Evolutionary conservation across 139 green algal genomes (phyloP), one percentile per base, ranked within the genome.

Genomic region (Picochlorum sp.): DNA sequence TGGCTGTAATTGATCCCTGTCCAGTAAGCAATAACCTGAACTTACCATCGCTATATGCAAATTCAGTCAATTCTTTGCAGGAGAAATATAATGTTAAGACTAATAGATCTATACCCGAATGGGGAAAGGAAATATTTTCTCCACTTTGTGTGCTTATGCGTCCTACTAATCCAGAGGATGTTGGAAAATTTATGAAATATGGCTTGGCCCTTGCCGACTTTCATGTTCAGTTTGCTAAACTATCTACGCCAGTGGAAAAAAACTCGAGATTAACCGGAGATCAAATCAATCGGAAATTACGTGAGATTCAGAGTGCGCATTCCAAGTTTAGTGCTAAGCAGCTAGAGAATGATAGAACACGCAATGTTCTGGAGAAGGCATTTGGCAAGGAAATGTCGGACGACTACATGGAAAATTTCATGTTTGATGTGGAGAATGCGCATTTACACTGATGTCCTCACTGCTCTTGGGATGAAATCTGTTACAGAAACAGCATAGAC

Each of bases 301-400:
- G 22, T 26, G 64, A 77, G n/a, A 57, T 77, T 33, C n/a, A 55
- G 35, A 40, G 57, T 26, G 63, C 55, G 2, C 68, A 82, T 64
- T 28, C 33, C 18, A 56, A 74, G 5, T 93, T 86, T 61, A 69
- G 68, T 43, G 53, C 75, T 8, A 76, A 84, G 51, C 74, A 89
- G 51, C 64, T 89, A 29, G 64, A 70, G 44, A 93, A 93, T 59
- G 77, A 78, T 51, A 91, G 85, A 61, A 93, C 85, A 13, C 33
- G 68, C 10, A 67, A 76, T 0, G 81, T 88, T 25, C 67, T 93
- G 58, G 81, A 79, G 61, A 68, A 52, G 3, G 69, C 77, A 0
- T 89, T 91, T 59, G 79, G 74, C 0, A 29, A 33, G 6, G 74
- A 75, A 26, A 69, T 76, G 54, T 66, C 77, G 2, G 49, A 81